A percentile compares a stretch with the other conserved stretches of the same genome.
Evolutionary conservation across 2,329 filamentous ascomycete genomes (phyloP).

Genomic region (Calonectria hongkongensis): DNA sequence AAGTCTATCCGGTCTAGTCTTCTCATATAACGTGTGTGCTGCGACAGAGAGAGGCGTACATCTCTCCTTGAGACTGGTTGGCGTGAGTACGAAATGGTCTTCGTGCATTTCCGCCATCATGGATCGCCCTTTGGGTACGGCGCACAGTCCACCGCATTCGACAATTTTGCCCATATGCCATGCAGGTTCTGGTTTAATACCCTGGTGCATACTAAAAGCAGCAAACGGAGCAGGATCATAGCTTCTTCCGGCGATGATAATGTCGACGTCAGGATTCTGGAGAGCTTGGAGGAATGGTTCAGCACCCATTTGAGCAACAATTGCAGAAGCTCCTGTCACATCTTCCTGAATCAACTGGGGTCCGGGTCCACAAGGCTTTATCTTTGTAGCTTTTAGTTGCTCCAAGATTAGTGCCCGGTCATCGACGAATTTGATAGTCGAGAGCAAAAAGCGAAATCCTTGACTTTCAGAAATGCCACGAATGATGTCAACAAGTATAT

Average conservation of each 20-base stretch:
- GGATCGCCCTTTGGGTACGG: neutral
- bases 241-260: neutral
- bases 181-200: neutral
- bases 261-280: neutral
- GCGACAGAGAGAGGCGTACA: neutral
- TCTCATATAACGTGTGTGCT: neutral
- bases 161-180: conserved; percentile 5
- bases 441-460: neutral
- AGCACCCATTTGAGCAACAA: conserved; percentile 1
- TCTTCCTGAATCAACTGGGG: neutral
- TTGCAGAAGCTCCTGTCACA: neutral
- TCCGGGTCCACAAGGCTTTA: neutral
- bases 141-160: neutral
- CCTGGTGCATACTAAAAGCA: neutral
- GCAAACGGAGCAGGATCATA: neutral
- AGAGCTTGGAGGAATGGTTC: neutral
- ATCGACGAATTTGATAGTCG: neutral
- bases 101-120: neutral
- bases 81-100: neutral
- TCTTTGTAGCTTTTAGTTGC: neutral
- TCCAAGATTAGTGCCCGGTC: neutral
- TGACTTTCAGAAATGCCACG: neutral
- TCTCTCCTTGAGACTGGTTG: neutral
- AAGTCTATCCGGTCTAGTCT: neutral
- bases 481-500: neutral